Evolutionary conservation across 1,284 basidiomycete genomes (phyloP), one percentile per base, ranked within the genome.

Genomic region (Fomitopsis pinicola): DNA sequence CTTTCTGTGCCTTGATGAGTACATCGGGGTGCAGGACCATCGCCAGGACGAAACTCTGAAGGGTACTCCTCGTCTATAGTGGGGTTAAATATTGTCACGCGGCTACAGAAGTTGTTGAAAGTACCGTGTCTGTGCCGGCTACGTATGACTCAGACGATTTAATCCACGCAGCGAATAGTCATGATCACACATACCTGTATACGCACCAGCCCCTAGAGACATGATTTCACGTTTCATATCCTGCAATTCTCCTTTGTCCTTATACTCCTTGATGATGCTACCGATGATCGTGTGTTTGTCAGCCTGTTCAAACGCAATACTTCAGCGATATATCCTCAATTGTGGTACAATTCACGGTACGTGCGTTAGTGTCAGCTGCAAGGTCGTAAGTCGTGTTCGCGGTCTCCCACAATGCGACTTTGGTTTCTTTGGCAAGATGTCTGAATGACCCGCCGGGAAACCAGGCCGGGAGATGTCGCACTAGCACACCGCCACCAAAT

Each of bases 11-110:
- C 69, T 80, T 82, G 66, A 70, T 71, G 63, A 80, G 77, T 1
- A 78, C 79, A 5, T 78, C 72, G 2, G 85, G 84, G 68, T 83
- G 72, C 52, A 80, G 72, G 36, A 78, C 71, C 81, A 84, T 82
- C 5, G 81, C 78, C 22, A 84, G 73, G 26, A 82, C 62, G 67
- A 84, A 83, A 14, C 35, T 8, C 1, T 2, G 7, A 5, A 59
- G 2, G 5, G 28, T 38, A 28, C 19, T 26, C 5, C 33, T 14
- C 10, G 52, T 35, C 58, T 59, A n/a, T 22, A 22, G 22, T 22
- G 22, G 22, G 22, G 22, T 22, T 22, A 3, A 4, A 45, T 36
- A 42, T 30, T 17, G 36, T 42, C 42, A 71, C 66, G 62, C 5
- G 67, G 57, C 22, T 22, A 22, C 22, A n/a, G 17, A 17, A 9